Conservation (phyloP, 768 basidiomycete genomes). For the Pulveroboletus frians region DNA sequence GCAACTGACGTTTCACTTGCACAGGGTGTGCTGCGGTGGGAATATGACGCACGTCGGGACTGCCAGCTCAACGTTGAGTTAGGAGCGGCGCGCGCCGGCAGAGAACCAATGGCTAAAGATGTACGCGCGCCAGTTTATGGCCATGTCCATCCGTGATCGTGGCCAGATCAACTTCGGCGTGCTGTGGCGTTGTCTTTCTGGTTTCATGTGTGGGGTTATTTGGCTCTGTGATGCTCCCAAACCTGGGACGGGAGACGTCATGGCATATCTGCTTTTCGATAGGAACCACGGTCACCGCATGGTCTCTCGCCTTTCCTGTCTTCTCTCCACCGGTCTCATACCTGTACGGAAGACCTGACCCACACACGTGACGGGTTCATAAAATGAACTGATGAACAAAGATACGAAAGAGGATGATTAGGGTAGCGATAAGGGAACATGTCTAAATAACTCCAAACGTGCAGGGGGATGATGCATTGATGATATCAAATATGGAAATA, state of each 20-base stretch:
- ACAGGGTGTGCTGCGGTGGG: no score
- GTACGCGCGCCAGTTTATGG: no score
- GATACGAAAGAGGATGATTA: neutral
- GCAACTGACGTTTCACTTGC: neutral
- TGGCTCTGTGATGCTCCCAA: no score
- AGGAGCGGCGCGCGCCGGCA: no score
- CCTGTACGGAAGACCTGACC: no score
- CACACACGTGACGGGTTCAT: no score
- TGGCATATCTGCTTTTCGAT: neutral
- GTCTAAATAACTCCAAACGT: neutral
- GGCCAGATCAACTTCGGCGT: neutral
- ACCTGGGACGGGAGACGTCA: neutral
- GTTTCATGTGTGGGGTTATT: no score
- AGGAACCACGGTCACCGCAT: neutral
- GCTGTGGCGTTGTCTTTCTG: neutral
- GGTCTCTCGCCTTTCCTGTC: neutral
- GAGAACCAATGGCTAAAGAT: no score
- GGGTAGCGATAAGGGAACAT: neutral
- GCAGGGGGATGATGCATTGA: neutral
- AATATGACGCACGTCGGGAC: no score
- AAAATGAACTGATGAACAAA: no score
- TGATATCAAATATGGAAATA: slow-evolving; percentile 2
- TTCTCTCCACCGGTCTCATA: neutral
- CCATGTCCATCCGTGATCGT: no score
- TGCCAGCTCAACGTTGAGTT: no score